Percentiles rank a stretch among this genome's conserved stretches.
Evolutionary conservation across 192 early-diverging fungal species (phyloP).

Genomic region (Coemansia erecta): DNA sequence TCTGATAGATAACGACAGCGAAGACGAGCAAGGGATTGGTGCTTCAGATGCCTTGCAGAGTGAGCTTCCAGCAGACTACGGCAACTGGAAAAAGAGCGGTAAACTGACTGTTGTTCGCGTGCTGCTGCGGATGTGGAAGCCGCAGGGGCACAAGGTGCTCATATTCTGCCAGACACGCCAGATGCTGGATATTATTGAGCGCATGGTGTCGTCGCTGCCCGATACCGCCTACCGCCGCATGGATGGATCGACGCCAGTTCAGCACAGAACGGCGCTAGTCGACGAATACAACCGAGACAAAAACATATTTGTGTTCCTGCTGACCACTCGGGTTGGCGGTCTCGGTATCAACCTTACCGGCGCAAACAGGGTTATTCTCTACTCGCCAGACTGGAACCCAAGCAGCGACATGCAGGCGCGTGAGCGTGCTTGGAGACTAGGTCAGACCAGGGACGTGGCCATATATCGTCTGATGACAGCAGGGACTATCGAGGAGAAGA

Average conservation of each 20-base stretch:
- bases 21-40: constrained; percentile 8
- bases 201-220: constrained; percentile 55
- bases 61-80: constrained; percentile 38
- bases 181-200: constrained; percentile 93
- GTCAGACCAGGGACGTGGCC: constrained; percentile 83
- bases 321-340: constrained; percentile 98
- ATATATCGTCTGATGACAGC: constrained; percentile 96
- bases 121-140: constrained; percentile 83
- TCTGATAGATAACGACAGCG: constrained; percentile 7
- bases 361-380: constrained; percentile 91
- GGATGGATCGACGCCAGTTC: constrained; percentile 94
- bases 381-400: constrained; percentile 99
- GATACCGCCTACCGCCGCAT: constrained; percentile 78
- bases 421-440: constrained; percentile 93
- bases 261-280: constrained; percentile 76
- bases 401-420: constrained; percentile 94
- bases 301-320: constrained; percentile 80
- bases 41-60: background rate
- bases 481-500: constrained; percentile 94
- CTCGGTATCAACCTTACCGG: constrained; percentile 94
- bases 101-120: constrained; percentile 89
- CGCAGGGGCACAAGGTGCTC: constrained; percentile 79
- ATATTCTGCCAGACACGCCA: constrained; percentile 92
- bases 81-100: constrained; percentile 59
- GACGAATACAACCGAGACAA: constrained; percentile 80